Conservation (phyloP, 108 stramenopile species). For the Cyclotella baltica region DNA sequence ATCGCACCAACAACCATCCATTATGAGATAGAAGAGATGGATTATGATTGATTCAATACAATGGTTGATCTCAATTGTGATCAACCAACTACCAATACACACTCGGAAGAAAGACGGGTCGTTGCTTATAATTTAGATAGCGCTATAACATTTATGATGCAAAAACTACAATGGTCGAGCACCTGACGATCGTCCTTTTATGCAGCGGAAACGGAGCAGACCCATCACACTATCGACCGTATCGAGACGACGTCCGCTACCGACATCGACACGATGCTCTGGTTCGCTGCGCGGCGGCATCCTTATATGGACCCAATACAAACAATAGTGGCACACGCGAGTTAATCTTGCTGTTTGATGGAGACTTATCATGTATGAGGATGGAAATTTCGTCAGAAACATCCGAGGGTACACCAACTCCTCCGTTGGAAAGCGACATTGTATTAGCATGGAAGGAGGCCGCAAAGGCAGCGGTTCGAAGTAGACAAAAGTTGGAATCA, state of each 20-base stretch:
- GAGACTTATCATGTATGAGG: constrained; percentile 53
- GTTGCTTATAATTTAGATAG: no score
- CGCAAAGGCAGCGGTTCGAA: constrained; percentile 39
- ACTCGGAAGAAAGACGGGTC: no score
- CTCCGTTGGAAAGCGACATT: constrained; percentile 60
- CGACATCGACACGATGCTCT: constrained; percentile 80
- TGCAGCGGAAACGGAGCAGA: constrained; percentile 74
- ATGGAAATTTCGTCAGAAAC: constrained; percentile 25
- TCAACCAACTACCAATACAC: no score
- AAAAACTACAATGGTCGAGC: no score
- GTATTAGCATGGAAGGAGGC: constrained; percentile 71
- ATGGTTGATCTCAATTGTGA: no score
- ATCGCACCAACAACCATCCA: no score
- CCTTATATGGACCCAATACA: constrained; percentile 68
- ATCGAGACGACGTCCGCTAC: constrained; percentile 78
- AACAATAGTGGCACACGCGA: constrained; percentile 27
- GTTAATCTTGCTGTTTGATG: constrained; percentile 71
- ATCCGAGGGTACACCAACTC: constrained; percentile 6
- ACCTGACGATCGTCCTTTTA: constrained; percentile 60
- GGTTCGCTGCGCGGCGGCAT: constrained; percentile 70
- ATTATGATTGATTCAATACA: no score
- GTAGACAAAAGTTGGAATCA: background rate
- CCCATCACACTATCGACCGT: constrained; percentile 61
- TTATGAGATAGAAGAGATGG: no score
- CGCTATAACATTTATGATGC: no score